Conservation (phyloP, 768 basidiomycete genomes). For the Ramaria sp. region DNA sequence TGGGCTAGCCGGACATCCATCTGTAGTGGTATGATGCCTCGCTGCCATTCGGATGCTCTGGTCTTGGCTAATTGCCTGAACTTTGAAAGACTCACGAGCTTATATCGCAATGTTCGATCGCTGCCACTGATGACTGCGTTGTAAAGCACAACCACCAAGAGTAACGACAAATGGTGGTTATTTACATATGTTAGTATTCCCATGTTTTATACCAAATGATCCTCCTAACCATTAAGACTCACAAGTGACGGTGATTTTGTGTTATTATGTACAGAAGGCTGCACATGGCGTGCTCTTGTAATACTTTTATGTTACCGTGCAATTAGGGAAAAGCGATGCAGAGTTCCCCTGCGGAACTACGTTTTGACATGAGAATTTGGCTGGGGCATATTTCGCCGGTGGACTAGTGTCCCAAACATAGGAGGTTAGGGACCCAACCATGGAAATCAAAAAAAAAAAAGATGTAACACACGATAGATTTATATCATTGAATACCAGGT, state of each 20-base stretch:
- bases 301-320: neutral
- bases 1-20: constrained; percentile 21
- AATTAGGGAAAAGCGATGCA: neutral
- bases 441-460: neutral
- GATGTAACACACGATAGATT: neutral
- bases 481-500: neutral
- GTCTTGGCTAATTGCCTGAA: no score
- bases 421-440: neutral
- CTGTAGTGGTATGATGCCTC: constrained; percentile 1
- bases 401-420: neutral
- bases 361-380: neutral
- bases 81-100: neutral
- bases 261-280: no score
- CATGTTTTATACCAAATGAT: no score
- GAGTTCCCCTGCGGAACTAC: neutral
- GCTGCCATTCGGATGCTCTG: no score
- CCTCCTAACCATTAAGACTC: no score
- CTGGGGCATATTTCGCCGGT: neutral
- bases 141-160: neutral
- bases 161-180: no score
- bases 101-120: neutral
- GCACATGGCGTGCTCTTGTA: no score
- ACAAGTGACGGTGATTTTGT: no score
- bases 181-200: no score
- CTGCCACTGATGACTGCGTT: neutral